Evolutionary conservation across 345 rosid genomes (phyloP).

Genomic region (Geranium rotundifolium): DNA sequence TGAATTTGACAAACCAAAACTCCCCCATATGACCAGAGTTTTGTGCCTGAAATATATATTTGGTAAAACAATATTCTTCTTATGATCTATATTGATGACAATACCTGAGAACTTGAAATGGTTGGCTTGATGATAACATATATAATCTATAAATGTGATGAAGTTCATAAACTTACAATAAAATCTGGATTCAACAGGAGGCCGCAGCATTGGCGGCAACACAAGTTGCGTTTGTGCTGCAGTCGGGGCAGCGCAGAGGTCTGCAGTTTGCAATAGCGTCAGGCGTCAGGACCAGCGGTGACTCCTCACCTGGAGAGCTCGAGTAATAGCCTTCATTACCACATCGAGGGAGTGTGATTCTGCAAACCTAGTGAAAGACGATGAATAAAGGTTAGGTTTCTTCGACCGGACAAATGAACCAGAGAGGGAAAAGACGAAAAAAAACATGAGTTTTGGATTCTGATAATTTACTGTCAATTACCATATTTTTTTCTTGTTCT

Average conservation of each 20-base stretch:
- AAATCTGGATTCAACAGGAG: slow-evolving; percentile 41
- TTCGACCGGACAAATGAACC: not conserved
- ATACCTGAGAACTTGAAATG: no score
- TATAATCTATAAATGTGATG: not conserved
- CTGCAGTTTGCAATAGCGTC: slow-evolving; percentile 63
- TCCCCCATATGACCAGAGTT: no score
- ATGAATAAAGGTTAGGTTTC: slow-evolving; percentile 1
- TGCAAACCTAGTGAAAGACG: not conserved
- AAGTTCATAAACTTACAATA: slow-evolving; percentile 2
- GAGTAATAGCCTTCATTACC: not conserved
- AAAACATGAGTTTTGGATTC: not conserved
- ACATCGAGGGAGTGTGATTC: not conserved
- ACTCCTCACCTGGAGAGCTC: slow-evolving; percentile 30
- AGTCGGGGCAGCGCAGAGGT: slow-evolving; percentile 66
- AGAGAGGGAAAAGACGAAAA: not conserved
- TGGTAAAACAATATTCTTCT: no score
- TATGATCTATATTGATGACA: no score
- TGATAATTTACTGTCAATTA: not conserved
- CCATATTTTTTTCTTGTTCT: not conserved
- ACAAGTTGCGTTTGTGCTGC: slow-evolving; percentile 76
- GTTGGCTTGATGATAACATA: not conserved
- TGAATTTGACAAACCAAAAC: no score
- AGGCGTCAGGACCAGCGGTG: slow-evolving; percentile 30
- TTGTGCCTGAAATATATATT: no score
- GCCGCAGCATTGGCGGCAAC: slow-evolving; percentile 77